Evolutionary conservation across 257 asterid species (phyloP).

Genomic region (Gynochthodes officinalis): DNA sequence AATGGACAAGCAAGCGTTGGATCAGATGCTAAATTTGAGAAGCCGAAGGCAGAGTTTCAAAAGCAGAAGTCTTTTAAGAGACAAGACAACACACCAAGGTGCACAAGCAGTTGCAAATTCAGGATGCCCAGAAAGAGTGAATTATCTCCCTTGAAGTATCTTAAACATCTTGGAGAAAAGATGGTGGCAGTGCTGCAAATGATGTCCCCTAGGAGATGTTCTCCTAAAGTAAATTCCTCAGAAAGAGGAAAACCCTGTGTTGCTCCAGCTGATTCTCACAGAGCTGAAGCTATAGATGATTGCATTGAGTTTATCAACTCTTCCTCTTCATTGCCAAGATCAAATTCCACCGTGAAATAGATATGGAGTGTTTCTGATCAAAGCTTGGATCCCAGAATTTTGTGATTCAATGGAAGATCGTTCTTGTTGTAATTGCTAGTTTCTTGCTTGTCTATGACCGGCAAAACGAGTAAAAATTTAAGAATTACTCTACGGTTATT

Average conservation of each 20-base stretch:
- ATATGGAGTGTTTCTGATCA: neutral
- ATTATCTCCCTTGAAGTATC: slow-evolving; percentile 22
- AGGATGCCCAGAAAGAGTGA: slow-evolving; percentile 25
- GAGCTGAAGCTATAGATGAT: slow-evolving; percentile 46
- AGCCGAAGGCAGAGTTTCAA: neutral
- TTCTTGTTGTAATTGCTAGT: neutral
- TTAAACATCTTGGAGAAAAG: slow-evolving; percentile 29
- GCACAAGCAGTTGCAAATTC: slow-evolving; percentile 29
- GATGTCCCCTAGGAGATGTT: slow-evolving; percentile 20
- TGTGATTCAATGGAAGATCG: neutral
- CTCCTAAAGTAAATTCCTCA: slow-evolving; percentile 35
- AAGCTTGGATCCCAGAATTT: neutral
- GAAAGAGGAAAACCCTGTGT: slow-evolving; percentile 23
- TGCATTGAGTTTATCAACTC: slow-evolving; percentile 48
- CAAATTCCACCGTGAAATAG: slow-evolving; percentile 32
- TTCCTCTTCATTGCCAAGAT: slow-evolving; percentile 41
- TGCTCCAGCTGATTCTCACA: slow-evolving; percentile 36
- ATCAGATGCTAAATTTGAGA: slow-evolving; percentile 2
- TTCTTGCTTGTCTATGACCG: neutral
- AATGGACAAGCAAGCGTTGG: slow-evolving; percentile 14
- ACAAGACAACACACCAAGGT: slow-evolving; percentile 9
- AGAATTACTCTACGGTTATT: neutral
- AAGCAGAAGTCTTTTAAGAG: slow-evolving; percentile 19
- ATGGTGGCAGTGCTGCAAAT: slow-evolving; percentile 21
- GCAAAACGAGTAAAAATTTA: neutral